These are phyloP conservation scores for Austroboletus rostrupii DNA, from an alignment of 1,284 basidiomycete genomes.

Conservation along the genomic window DNA sequence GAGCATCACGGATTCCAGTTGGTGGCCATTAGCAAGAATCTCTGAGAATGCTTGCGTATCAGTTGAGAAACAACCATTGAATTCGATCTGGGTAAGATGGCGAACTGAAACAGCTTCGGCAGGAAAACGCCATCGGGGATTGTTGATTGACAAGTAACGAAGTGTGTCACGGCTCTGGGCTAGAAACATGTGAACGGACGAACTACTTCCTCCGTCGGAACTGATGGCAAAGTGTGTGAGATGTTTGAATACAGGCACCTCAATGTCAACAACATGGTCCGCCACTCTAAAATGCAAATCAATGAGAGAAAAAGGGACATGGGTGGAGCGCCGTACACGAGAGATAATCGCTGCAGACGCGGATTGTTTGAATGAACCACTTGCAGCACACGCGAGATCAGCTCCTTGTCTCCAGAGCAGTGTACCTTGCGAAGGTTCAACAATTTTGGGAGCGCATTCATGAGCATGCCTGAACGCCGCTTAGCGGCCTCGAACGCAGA, in stretches of 20 bases:
- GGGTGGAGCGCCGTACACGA: conserved; percentile 38
- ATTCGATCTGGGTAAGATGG: conserved; percentile 61
- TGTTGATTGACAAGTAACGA: conserved; percentile 52
- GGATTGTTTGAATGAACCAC: conserved; percentile 50
- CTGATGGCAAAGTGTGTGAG: conserved; percentile 56
- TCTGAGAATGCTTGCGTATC: conserved; percentile 52
- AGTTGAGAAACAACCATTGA: conserved; percentile 51
- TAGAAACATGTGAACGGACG: conserved; percentile 45
- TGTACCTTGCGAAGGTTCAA: conserved; percentile 55
- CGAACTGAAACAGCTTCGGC: conserved; percentile 49
- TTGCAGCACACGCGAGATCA: conserved; percentile 48
- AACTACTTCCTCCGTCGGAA: conserved; percentile 38
- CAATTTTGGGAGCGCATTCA: conserved; percentile 63
- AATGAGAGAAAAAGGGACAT: background rate
- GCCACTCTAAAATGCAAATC: conserved; percentile 37
- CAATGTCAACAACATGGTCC: conserved; percentile 49
- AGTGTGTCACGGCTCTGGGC: conserved; percentile 51
- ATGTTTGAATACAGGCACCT: conserved; percentile 53
- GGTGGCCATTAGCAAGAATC: conserved; percentile 54
- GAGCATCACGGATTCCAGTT: conserved; percentile 58
- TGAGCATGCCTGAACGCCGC: conserved; percentile 51
- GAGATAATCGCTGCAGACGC: conserved; percentile 49
- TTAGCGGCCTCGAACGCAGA: conserved; percentile 1
- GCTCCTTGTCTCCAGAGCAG: conserved; percentile 54
- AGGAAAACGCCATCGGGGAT: conserved; percentile 55